Conservation (phyloP, 2,329 filamentous ascomycete species). For the Didymella lethalis region DNA sequence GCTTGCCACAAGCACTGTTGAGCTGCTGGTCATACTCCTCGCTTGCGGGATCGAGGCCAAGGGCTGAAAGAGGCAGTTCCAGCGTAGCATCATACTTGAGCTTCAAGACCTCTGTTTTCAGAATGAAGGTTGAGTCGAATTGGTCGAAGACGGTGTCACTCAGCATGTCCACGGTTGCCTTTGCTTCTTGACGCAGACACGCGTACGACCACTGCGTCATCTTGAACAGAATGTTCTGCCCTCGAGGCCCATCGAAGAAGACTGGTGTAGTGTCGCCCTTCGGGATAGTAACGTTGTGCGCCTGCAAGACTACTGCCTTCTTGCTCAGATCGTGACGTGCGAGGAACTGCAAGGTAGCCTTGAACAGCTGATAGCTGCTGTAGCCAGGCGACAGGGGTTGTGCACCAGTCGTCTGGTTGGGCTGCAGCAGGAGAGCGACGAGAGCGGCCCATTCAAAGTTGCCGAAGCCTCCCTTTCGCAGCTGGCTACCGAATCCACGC, state of each 20-base stretch:
- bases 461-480: conserved; percentile 85
- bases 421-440: conserved; percentile 79
- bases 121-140: conserved; percentile 85
- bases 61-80: conserved; percentile 47
- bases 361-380: conserved; percentile 93
- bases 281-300: conserved; percentile 41
- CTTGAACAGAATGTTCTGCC: conserved; percentile 86
- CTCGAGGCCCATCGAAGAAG: conserved; percentile 77
- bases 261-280: conserved; percentile 66
- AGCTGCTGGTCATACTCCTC: conserved; percentile 38
- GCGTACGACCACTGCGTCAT: conserved; percentile 87
- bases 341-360: conserved; percentile 88
- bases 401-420: conserved; percentile 75
- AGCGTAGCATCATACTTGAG: conserved; percentile 65
- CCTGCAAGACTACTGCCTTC: conserved; percentile 66
- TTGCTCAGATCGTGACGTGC: conserved; percentile 74
- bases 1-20: conserved; percentile 59
- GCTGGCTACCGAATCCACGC: conserved; percentile 75
- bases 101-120: conserved; percentile 60
- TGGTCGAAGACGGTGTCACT: conserved; percentile 77
- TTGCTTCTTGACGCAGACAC: conserved; percentile 76
- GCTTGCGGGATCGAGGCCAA: conserved; percentile 36
- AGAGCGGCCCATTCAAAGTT: conserved; percentile 90
- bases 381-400: conserved; percentile 79
- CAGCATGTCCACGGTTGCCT: conserved; percentile 75